These are phyloP conservation scores for Amaranthus tricolor DNA, from an alignment of 179 eudicot species.

Conservation along the genomic window DNA sequence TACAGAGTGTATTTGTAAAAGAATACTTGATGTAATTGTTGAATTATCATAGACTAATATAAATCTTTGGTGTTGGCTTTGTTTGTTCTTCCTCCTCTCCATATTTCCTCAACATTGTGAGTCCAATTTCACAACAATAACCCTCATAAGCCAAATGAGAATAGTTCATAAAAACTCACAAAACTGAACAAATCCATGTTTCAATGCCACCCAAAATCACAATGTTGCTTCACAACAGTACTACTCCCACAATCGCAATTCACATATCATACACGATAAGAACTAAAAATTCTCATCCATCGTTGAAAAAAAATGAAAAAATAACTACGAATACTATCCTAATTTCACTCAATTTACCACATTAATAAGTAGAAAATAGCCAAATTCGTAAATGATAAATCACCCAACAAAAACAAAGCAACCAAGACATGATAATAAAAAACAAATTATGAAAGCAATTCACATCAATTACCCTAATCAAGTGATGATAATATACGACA, in stretches of 20 bases:
- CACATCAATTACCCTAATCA: not conserved
- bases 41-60: too few species aligned
- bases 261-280: not conserved
- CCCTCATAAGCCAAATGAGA: not conserved
- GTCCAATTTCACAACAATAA: not conserved
- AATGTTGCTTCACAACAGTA: not conserved
- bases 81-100: too few species aligned
- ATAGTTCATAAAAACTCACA: not conserved
- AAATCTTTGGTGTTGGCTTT: too few species aligned
- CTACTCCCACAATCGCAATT: not conserved
- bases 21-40: too few species aligned
- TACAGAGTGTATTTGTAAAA: too few species aligned
- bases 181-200: not conserved
- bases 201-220: not conserved
- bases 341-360: slow-evolving; percentile 4
- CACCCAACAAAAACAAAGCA: slow-evolving; percentile 10
- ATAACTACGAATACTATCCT: not conserved
- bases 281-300: not conserved
- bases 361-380: not conserved
- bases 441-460: not conserved
- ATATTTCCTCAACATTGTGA: too few species aligned
- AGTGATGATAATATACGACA: not conserved
- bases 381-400: not conserved
- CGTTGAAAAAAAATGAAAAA: too few species aligned
- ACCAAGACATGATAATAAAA: not conserved